phyloP scores from a whole-genome alignment of 345 rosid genomes.

The Mallotus nudiflorus region DNA sequence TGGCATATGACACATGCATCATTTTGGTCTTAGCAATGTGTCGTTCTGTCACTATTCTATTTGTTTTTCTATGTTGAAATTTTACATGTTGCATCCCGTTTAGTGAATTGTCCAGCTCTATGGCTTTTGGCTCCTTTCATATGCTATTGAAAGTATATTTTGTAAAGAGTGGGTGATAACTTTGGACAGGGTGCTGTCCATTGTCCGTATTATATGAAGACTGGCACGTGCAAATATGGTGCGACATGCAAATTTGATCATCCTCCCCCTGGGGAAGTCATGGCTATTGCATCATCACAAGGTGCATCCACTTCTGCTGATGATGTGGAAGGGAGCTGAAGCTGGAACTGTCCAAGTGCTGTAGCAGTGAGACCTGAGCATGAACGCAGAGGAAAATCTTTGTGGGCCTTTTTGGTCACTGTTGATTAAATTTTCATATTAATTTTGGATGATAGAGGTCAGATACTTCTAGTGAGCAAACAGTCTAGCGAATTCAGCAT shows the following conservation, averaged over 20 bases:
- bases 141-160: background rate
- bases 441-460: too few species aligned
- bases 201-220: constrained; percentile 95
- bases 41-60: background rate
- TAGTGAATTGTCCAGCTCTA: too few species aligned
- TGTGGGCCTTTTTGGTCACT: background rate
- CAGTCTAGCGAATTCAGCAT: too few species aligned
- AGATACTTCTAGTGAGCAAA: too few species aligned
- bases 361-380: background rate
- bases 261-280: constrained; percentile 93
- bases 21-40: background rate
- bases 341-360: constrained; percentile 1
- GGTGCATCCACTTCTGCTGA: constrained; percentile 27
- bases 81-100: background rate
- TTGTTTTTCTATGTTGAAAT: background rate
- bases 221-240: constrained; percentile 86
- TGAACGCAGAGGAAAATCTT: background rate
- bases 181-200: constrained; percentile 60
- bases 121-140: background rate
- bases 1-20: background rate
- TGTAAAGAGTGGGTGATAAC: constrained; percentile 3
- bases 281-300: constrained; percentile 48
- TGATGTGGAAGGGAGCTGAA: constrained; percentile 25
- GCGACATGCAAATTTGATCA: constrained; percentile 89
- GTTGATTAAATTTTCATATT: background rate